Evolutionary conservation across 2,329 filamentous ascomycete species (phyloP), one percentile per base, ranked within the genome.

Genomic region (Fusarium sp.): DNA sequence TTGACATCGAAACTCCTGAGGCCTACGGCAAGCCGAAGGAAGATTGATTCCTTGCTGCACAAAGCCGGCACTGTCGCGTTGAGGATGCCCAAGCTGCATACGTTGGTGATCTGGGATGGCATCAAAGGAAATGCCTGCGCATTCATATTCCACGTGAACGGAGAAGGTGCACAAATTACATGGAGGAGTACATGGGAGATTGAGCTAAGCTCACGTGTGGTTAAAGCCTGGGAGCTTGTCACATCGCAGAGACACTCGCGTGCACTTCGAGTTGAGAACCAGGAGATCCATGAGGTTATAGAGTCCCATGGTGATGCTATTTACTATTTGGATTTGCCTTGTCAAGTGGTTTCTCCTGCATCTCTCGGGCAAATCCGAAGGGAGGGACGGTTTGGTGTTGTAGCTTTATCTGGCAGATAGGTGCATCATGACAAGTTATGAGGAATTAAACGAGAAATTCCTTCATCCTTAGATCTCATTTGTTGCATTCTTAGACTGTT

Each of bases 61-160:
- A 60, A n/a, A 60, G 80, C 77, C 27, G 69, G 77, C 0, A 61
- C 47, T 10, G 9, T 72, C 62, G 79, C 71, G n/a, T 75, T 58
- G 60, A 58, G 71, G 45, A 83, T 83, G 79, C 79, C 79, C n/a
- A 72, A 70, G 54, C 9, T 83, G 38, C 74, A 78, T 27, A 80
- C 75, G 5, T 65, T 83, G 56, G 79, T 80, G 57, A 67, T 83
- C n/a, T 83, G 81, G 81, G 80, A 83, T 68, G 78, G 79, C 54
- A 61, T 57, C 40, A 77, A 67, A 47, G 77, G 40, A 16, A 57
- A 81, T 68, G 80, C 80, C 22, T 82, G 75, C 69, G 79, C 80
- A 20, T 81, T 83, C 52, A 81, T 81, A 67, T 82, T 81, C 69
- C 73, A 66, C 20, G 62, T 56, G 24, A 69, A 70, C n/a, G 67